These are phyloP conservation scores for Colletotrichum euphorbiae DNA, from an alignment of 2,329 filamentous ascomycete genomes.

Conservation along the genomic window DNA sequence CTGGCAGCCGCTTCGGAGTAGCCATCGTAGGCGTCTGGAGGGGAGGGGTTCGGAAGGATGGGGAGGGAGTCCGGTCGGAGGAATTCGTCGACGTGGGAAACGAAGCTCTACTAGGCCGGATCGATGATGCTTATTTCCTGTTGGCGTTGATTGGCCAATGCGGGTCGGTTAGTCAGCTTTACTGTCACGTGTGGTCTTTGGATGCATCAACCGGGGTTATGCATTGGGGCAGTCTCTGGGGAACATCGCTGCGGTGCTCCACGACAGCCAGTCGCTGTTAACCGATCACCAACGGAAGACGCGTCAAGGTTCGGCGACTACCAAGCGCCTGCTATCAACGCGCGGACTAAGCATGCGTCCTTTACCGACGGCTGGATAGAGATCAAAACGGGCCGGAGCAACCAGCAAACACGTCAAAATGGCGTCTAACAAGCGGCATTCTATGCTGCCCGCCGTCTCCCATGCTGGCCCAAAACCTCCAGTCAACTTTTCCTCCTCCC, in stretches of 20 bases:
- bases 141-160: conserved; percentile 56
- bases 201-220: conserved; percentile 39
- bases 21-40: conserved; percentile 53
- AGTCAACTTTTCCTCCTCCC: conserved; percentile 69
- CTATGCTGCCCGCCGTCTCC: conserved; percentile 65
- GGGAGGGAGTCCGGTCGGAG: conserved; percentile 47
- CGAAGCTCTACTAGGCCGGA: conserved; percentile 33
- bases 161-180: conserved; percentile 45
- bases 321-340: background rate
- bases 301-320: conserved; percentile 1
- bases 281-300: conserved; percentile 18
- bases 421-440: conserved; percentile 65
- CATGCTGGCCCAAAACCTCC: conserved; percentile 69
- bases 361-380: conserved; percentile 7
- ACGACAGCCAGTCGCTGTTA: conserved; percentile 7
- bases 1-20: conserved; percentile 52
- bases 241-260: conserved; percentile 14
- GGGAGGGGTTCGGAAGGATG: conserved; percentile 42
- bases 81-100: conserved; percentile 36
- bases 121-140: conserved; percentile 40
- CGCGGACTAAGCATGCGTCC: conserved; percentile 21
- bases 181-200: background rate
- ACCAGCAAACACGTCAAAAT: conserved; percentile 43
- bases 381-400: conserved; percentile 32
- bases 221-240: conserved; percentile 10